Evolutionary conservation across 805 yeast genomes (phyloP).

Genomic region (Suhomyces sp.): DNA sequence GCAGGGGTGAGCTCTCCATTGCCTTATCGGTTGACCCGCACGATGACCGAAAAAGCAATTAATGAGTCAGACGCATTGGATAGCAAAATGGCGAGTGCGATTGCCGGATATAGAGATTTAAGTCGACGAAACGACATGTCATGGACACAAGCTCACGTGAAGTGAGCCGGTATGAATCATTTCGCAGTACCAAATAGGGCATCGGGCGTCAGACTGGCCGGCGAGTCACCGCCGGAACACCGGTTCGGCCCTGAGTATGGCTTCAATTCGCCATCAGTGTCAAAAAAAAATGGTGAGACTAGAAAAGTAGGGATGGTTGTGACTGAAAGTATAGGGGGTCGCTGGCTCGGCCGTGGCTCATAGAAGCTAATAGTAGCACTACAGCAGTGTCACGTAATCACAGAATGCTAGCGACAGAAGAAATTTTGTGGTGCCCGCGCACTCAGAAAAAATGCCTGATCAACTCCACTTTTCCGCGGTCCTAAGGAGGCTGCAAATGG

Average conservation of each 20-base stretch:
- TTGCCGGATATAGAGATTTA: background rate
- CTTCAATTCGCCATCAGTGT: background rate
- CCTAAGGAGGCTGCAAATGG: background rate
- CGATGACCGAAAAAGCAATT: conserved; percentile 1
- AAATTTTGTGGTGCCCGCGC: background rate
- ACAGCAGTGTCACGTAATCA: background rate
- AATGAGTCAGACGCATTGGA: conserved; percentile 2
- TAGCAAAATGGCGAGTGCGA: background rate
- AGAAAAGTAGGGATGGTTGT: background rate
- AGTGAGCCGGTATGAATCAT: background rate
- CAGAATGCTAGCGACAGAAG: background rate
- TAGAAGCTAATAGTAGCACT: background rate
- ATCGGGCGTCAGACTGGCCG: background rate
- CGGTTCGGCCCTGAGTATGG: background rate
- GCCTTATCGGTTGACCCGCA: background rate
- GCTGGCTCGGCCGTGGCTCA: background rate
- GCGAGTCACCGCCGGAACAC: background rate
- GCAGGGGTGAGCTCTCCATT: background rate
- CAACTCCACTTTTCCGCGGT: background rate
- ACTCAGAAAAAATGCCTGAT: background rate
- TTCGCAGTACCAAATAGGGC: background rate
- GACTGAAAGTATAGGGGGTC: background rate
- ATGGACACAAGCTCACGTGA: background rate
- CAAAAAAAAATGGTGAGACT: background rate
- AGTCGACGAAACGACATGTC: background rate